Conservation (phyloP, 805 yeast genomes). For the Schizosaccharomyces octosporus region DNA sequence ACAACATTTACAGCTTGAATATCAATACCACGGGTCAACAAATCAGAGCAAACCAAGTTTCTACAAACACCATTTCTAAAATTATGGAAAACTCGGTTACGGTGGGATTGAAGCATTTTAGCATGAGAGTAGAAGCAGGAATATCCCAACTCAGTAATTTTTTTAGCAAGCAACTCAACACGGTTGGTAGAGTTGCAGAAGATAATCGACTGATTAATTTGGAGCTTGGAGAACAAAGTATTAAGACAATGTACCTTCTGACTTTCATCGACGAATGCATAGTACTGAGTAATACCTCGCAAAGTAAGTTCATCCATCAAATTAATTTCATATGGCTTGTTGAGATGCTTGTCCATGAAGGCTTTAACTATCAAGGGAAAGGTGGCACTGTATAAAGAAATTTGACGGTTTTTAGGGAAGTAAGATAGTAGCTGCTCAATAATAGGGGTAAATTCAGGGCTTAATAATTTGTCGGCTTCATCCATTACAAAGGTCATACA, state of each 20-base stretch:
- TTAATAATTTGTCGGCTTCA: slow-evolving; percentile 92
- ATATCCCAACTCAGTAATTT: slow-evolving; percentile 85
- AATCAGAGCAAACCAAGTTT: slow-evolving; percentile 87
- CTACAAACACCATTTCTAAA: slow-evolving; percentile 95
- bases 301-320: slow-evolving; percentile 92
- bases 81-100: slow-evolving; percentile 95
- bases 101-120: slow-evolving; percentile 85
- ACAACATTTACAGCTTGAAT: slow-evolving; percentile 97
- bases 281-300: slow-evolving; percentile 88
- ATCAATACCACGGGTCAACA: slow-evolving; percentile 93
- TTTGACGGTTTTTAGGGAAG: slow-evolving; percentile 61
- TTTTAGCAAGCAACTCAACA: slow-evolving; percentile 84
- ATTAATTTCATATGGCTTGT: slow-evolving; percentile 83
- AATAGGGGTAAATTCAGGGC: slow-evolving; percentile 67
- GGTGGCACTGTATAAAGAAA: slow-evolving; percentile 77
- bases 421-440: slow-evolving; percentile 66
- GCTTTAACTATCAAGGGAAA: slow-evolving; percentile 84
- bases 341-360: slow-evolving; percentile 68
- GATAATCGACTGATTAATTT: slow-evolving; percentile 86
- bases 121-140: slow-evolving; percentile 96
- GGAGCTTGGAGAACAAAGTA: slow-evolving; percentile 78
- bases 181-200: slow-evolving; percentile 93
- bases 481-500: slow-evolving; percentile 87
- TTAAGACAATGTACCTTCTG: slow-evolving; percentile 90
- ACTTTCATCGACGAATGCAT: slow-evolving; percentile 93